These are phyloP conservation scores for Zygotorulaspora danielsina DNA, from an alignment of 805 yeast species.

Conservation along the genomic window DNA sequence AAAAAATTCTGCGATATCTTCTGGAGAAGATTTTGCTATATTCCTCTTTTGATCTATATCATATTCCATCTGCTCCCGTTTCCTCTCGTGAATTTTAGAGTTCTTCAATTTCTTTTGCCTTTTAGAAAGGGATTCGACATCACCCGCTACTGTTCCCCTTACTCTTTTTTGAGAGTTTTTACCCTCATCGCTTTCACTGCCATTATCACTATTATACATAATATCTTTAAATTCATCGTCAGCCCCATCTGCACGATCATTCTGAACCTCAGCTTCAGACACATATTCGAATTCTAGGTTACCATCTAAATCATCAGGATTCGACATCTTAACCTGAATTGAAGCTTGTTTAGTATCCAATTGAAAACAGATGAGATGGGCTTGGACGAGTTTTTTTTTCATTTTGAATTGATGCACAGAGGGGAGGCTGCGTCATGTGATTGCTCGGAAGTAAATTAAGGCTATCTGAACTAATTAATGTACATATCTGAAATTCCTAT, in stretches of 20 bases:
- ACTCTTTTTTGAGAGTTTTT: conserved; percentile 24
- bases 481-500: conserved; percentile 53
- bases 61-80: conserved; percentile 60
- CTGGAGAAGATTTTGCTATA: conserved; percentile 53
- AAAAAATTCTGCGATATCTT: conserved; percentile 61
- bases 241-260: conserved; percentile 26
- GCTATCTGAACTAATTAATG: conserved; percentile 19
- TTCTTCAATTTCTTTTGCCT: conserved; percentile 33
- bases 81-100: conserved; percentile 55
- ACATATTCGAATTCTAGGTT: conserved; percentile 59
- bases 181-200: conserved; percentile 14
- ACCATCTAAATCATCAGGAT: conserved; percentile 75
- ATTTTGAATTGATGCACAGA: too few relatives aligned
- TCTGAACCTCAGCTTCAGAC: conserved; percentile 36
- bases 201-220: conserved; percentile 14
- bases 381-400: conserved; percentile 11
- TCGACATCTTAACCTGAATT: conserved; percentile 19
- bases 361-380: conserved; percentile 8
- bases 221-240: too few relatives aligned
- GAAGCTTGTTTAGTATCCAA: not conserved
- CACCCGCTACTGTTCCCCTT: conserved; percentile 36
- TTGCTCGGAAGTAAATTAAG: not conserved
- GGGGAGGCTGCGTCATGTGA: not conserved
- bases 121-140: conserved; percentile 22
- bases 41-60: conserved; percentile 55